Base-by-base conservation (phyloP, 805 yeast genomes). In the Barnettozyma wickerhamii region DNA sequence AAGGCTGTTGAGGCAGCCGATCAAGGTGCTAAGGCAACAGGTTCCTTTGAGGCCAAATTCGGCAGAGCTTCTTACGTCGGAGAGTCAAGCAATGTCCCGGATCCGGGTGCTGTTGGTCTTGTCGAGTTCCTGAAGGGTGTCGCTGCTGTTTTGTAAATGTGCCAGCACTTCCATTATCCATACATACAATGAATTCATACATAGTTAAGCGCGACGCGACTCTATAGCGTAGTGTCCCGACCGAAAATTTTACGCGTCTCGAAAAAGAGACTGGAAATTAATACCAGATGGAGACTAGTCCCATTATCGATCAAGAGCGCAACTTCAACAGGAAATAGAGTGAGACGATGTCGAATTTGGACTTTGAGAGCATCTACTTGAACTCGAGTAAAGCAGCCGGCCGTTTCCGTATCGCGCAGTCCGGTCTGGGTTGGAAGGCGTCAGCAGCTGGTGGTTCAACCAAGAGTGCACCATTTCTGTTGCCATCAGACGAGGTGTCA, bases 391-490 rank as follows among this genome's bases (percentile, higher is more conserved):
- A 79, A 52, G 70, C 74, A 30, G 75, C 78, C 35, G 99, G 99
- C 19, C 81, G 95, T 53, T 82, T 91, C 74, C 87, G 99, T 65
- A 77, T 93, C 48, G 96, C 97, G 12, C 93, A 85, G 48, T 81
- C 95, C n/a, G 99, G 99, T 37, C 73, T 93, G 21, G 99, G 99
- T 35, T 93, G 99, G 99, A 91, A 91, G 59, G 81, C 81, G 0
- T 66, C 79, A 2, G 60, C 75, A 14, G 65, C 72, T 6, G 74
- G 72, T 12, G 68, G 71, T 30, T 63, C 73, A 19, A 66, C 72
- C 30, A 70, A 71, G 42, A 71, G 76, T 10, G 78, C 77, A 35
- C 96, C 97, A n/a, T 87, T 87, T 52, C 68, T 93, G 46, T 69
- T 93, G 43, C 91, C 96, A n/a, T 78, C 87, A 9, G 85, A 86